phyloP scores from a whole-genome alignment of 331 rosid genomes.

The Malus hybrid region DNA sequence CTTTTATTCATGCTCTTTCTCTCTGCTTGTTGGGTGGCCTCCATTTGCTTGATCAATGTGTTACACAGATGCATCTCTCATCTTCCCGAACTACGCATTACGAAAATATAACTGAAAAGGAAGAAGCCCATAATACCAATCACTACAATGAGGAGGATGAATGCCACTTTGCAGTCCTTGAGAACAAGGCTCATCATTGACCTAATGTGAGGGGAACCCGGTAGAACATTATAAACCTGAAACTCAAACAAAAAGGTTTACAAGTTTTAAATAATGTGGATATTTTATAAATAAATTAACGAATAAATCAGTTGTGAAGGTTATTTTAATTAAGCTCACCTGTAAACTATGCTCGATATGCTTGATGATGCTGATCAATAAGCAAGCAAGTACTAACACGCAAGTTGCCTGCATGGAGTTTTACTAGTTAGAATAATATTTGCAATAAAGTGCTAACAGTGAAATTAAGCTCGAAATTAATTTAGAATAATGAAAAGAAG shows the following conservation, averaged over 20 bases:
- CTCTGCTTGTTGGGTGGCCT: constrained; percentile 74
- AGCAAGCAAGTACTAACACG: constrained; percentile 14
- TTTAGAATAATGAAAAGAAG: no score
- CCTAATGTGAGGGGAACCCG: constrained; percentile 33
- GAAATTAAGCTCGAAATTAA: no score
- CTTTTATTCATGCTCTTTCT: constrained; percentile 68
- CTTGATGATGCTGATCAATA: constrained; percentile 21
- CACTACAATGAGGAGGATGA: constrained; percentile 27
- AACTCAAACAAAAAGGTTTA: not conserved
- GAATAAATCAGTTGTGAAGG: not conserved
- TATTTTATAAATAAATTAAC: no score
- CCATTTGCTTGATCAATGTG: constrained; percentile 56
- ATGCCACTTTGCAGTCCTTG: constrained; percentile 21
- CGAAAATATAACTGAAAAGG: constrained; percentile 19
- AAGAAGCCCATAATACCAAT: constrained; percentile 16
- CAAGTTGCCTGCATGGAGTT: constrained; percentile 31
- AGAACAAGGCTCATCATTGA: constrained; percentile 6
- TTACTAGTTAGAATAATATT: not conserved
- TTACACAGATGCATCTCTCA: constrained; percentile 55
- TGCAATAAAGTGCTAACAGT: no score
- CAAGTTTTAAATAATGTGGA: no score
- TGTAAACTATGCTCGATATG: constrained; percentile 18
- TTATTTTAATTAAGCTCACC: not conserved
- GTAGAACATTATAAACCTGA: constrained; percentile 43
- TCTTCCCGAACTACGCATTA: constrained; percentile 17